Evolutionary conservation across 23 red algal genomes (phyloP), one percentile per base, ranked within the genome.

Genomic region (Gracilaria gracilis): DNA sequence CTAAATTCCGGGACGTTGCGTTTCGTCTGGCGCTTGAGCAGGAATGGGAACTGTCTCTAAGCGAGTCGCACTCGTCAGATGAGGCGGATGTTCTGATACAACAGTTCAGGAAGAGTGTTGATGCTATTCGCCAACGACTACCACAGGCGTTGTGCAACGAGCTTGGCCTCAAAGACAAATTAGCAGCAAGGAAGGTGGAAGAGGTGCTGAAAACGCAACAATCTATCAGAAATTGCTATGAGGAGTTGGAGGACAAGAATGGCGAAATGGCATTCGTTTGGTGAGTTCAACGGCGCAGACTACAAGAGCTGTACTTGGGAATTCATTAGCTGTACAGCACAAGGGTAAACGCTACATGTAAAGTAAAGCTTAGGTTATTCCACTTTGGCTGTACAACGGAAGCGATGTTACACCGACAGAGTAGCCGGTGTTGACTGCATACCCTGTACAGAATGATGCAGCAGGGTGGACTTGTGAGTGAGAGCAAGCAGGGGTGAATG

Each of bases 41-140:
- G 13, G 82, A 86, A 48, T 86, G 82, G 82, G 82, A 86, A 62
- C 21, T 44, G 67, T 86, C 82, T 28, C 66, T 86, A 4, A 61
- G 66, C 57, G 82, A 86, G 23, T 53, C 82, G 12, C 82, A 86
- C 39, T 19, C 57, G 32, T 20, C 33, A 51, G 17, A 70, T 20
- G 62, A 61, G 9, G 82, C 82, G 9, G 1, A 15, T 46, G 49
- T 44, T 31, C 49, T 61, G 54, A 61, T 74, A 11, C 40, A 31
- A 34, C 62, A 61, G 23, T 61, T 61, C 39, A 25, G 36, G 32
- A 39, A 74, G 0, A 74, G 72, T 57, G 17, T 86, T 44, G 35
- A 67, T 24, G 24, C 59, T 0, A 86, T 86, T 71, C 66, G 82
- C 31, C 15, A 39, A 65, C 36, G 49, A 16, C 25, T 86, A 14